Evolutionary conservation across 176 grass and related monocot genomes (phyloP), one percentile per base, ranked within the genome.

Genomic region (Secale cereale): DNA sequence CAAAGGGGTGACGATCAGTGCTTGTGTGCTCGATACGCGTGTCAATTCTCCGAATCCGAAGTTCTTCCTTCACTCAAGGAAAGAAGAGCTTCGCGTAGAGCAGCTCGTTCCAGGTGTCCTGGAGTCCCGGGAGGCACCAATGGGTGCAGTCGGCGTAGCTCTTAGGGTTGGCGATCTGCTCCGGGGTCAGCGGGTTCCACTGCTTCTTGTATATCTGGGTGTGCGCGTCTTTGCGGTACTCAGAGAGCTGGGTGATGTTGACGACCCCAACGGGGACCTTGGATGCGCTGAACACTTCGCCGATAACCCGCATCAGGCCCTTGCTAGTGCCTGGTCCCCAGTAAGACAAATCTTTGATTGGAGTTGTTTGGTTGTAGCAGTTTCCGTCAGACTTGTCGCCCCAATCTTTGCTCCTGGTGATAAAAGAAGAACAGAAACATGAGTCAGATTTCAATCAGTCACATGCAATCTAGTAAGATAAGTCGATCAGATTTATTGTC

Each of bases 151-250:
- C 97, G 0, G 97, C 91, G 2, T 99, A 99, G 82, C 97, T 99
- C 66, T 77, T 85, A 2, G 97, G 97, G 78, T 88, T 93, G 1
- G 90, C 90, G 0, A 99, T 69, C 81, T 99, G 91, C 88, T 92
- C 88, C 0, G 88, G 81, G 17, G 93, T 94, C 15, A 94, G 81
- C 1, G 90, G 93, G 41, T 65, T 89, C 97, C 93, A 96, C 65
- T 96, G 90, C 86, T 96, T 96, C 82, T 99, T 99, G 89, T 99
- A 99, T 62, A 99, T 96, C 78, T 94, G 93, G 15, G 97, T 95
- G 82, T 99, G 97, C 0, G 93, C 97, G 2, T 99, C 97, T 77
- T 91, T 99, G 22, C 93, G 94, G 84, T 99, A 99, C 33, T 99
- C 97, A 0, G 97, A 99, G 11, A 96, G 86, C 78, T 99, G 93